Evolutionary conservation across 768 basidiomycete species (phyloP).

Genomic region (Rubroboletus satanas): DNA sequence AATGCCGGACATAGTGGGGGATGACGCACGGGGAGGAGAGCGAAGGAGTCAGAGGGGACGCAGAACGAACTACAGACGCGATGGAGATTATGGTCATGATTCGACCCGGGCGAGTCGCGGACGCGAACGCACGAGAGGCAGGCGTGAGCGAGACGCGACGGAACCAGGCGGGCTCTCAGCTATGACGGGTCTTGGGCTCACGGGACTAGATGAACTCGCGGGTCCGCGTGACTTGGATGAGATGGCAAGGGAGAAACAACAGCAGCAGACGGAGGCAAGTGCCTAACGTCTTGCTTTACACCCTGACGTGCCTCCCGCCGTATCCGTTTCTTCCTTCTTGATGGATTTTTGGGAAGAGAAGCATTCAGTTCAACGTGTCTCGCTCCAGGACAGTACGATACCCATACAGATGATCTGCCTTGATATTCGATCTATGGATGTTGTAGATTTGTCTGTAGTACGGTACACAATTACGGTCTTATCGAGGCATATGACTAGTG

Average conservation of each 20-base stretch:
- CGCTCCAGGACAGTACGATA: not conserved
- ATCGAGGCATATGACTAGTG: not conserved
- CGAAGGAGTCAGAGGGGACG: constrained; percentile 4
- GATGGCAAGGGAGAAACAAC: constrained; percentile 9
- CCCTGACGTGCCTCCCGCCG: not conserved
- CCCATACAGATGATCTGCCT: not conserved
- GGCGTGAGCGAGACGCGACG: constrained; percentile 1
- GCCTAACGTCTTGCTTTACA: not conserved
- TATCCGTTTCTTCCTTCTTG: not conserved
- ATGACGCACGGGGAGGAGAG: not conserved
- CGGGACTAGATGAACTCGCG: constrained; percentile 17
- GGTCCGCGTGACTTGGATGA: constrained; percentile 14
- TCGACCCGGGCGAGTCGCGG: constrained; percentile 5
- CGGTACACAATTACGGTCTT: too few species aligned
- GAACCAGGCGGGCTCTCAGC: constrained; percentile 22
- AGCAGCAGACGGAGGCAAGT: not conserved
- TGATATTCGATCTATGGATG: not conserved
- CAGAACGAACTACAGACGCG: not conserved
- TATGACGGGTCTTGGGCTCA: constrained; percentile 28
- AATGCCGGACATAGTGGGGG: not conserved
- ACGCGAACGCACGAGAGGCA: constrained; percentile 7
- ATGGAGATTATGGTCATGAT: not conserved
- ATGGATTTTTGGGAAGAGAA: not conserved
- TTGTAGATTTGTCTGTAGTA: not conserved
- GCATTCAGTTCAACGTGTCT: not conserved